Base-by-base conservation (phyloP, 2,329 filamentous ascomycete species). In the Hypomyces rosellus region DNA sequence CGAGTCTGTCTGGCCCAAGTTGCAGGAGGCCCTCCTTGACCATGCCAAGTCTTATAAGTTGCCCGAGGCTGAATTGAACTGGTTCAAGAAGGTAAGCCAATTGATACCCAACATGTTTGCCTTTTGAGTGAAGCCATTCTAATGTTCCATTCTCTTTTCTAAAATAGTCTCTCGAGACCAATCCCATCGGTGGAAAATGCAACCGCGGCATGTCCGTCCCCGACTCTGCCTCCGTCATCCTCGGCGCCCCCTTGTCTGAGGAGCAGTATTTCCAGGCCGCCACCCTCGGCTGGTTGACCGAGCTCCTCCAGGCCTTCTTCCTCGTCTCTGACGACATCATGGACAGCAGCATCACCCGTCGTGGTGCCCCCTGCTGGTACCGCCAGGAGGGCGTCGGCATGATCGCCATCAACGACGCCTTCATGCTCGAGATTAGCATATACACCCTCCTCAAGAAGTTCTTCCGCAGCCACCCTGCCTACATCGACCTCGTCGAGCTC, bases 241-340 rank as follows among this genome's bases (percentile, higher is more conserved):
- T 91, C 64, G 77, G 71, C 59, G 75, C 81, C 60, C 74, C 86
- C 49, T 82, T 97, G 57, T 81, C 75, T 57, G 79, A 88, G 55
- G 81, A 92, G 52, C 86, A 97, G 73, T 95, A 91, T 78, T 93
- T 95, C 76, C 77, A 88, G 61, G 78, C 92, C 44, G 88, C 90
- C 41, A 86, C 89, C 15, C 81, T 99, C 15, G 93, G 93, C 65
- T 99, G 93, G 93, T 84, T 96, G 80, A 95, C 95, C 56, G 93
- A 99, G 80, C 83, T 99, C 45, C 86, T 99, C 34, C 93, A 99
- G 75, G 92, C 93, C 58, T 97, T 96, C 80, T 97, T 99, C 82
- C 84, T 99, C 52, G 93, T 99, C 58, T 90, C 89, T 41, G 93
- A 99, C 74, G 93, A 99, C 71, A 96, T 99, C 64, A 99, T 99